phyloP scores from a whole-genome alignment of 108 stramenopile genomes.

The Mediolabrus comicus region DNA sequence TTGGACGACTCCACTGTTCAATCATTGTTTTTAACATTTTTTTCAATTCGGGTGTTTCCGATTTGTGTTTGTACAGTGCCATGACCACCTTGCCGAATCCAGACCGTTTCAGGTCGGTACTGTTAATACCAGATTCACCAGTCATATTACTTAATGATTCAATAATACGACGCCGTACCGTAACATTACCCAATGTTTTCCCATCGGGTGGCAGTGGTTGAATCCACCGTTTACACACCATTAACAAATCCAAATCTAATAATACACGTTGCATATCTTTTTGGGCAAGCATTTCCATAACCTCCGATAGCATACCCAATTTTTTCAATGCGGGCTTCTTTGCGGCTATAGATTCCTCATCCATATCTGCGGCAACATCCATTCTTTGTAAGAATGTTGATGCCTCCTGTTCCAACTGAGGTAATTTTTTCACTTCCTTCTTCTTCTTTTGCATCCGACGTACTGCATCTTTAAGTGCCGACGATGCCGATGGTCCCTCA shows the following conservation, averaged over 20 bases:
- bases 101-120: conserved; percentile 71
- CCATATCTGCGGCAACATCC: conserved; percentile 77
- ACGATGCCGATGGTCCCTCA: conserved; percentile 67
- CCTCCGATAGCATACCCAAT: conserved; percentile 67
- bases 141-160: conserved; percentile 65
- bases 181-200: conserved; percentile 82
- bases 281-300: conserved; percentile 61
- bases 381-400: conserved; percentile 71
- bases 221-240: conserved; percentile 73
- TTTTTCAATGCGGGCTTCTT: conserved; percentile 72
- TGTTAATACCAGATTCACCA: conserved; percentile 73
- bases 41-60: conserved; percentile 85
- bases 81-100: conserved; percentile 86
- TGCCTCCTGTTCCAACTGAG: conserved; percentile 75
- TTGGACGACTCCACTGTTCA: conserved; percentile 90
- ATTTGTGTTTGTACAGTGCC: conserved; percentile 81
- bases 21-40: conserved; percentile 62
- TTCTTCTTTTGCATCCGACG: conserved; percentile 82
- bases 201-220: conserved; percentile 70
- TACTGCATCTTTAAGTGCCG: conserved; percentile 69
- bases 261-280: conserved; percentile 69
- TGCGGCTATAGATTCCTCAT: conserved; percentile 61
- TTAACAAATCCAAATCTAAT: conserved; percentile 77
- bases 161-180: conserved; percentile 73
- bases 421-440: conserved; percentile 58